These are phyloP conservation scores for Russula compacta DNA, from an alignment of 768 basidiomycete genomes.

Conservation along the genomic window DNA sequence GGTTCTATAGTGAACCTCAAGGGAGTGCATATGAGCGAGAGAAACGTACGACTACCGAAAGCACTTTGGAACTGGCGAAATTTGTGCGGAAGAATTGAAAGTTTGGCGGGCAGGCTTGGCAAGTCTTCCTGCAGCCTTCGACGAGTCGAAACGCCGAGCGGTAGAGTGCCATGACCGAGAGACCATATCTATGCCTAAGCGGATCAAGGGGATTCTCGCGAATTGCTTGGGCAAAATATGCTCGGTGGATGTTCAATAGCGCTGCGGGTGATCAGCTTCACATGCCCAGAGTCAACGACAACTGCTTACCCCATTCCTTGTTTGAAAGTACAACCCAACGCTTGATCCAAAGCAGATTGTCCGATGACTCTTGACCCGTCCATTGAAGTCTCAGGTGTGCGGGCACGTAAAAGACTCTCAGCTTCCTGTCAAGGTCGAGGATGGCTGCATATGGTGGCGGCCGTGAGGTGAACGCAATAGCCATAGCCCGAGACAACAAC, in stretches of 20 bases:
- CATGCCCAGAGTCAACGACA: slow-evolving; percentile 12
- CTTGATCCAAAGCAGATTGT: slow-evolving; percentile 6
- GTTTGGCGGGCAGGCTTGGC: slow-evolving; percentile 29
- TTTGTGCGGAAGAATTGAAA: slow-evolving; percentile 37
- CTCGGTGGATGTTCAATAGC: slow-evolving; percentile 54
- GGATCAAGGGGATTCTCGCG: slow-evolving; percentile 50
- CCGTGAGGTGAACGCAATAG: slow-evolving; percentile 29
- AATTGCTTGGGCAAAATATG: slow-evolving; percentile 59
- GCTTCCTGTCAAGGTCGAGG: slow-evolving; percentile 48
- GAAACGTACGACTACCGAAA: slow-evolving; percentile 54
- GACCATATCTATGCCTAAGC: slow-evolving; percentile 51
- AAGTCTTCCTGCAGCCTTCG: slow-evolving; percentile 37
- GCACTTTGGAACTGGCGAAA: slow-evolving; percentile 55
- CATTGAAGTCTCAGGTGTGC: slow-evolving; percentile 32
- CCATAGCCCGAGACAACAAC: slow-evolving; percentile 37
- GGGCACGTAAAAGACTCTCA: slow-evolving; percentile 53
- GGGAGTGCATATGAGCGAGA: not conserved
- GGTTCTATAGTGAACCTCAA: not conserved
- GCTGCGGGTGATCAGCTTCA: slow-evolving; percentile 28
- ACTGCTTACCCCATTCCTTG: slow-evolving; percentile 26
- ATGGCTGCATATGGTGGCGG: slow-evolving; percentile 43
- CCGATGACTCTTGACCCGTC: slow-evolving; percentile 6
- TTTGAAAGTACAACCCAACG: slow-evolving; percentile 20
- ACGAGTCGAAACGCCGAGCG: slow-evolving; percentile 63
- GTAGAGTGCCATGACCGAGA: slow-evolving; percentile 65